Base-by-base conservation (phyloP, 352 stramenopile genomes). In the Blastocystis sp. region DNA sequence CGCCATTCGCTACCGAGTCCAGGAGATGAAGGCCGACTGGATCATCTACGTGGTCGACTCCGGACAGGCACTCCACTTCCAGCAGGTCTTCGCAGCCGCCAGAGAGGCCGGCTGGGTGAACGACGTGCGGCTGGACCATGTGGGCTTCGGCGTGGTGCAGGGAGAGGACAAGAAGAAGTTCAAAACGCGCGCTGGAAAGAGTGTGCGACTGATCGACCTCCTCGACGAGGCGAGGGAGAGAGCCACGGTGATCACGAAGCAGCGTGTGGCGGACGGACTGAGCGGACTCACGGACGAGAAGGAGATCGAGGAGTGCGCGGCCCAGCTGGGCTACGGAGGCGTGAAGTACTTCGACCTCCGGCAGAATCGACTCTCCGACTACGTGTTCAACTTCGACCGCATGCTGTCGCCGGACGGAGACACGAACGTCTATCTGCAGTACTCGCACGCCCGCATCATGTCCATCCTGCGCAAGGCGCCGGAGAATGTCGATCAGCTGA, bases 321-420 rank as follows among this genome's bases (percentile, higher is more conserved):
- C 96, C 87, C 95, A 96, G 77, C 95, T 99, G 84, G 97, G 97
- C 75, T 99, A 99, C 91, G 97, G 96, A 73, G 97, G 96, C 15
- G 96, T 99, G 77, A 99, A 99, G 93, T 99, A 99, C 93, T 98
- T 98, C 92, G 97, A 99, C 91, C 93, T 99, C 82, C 94, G 96
- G 76, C 94, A 98, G 90, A 97, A 97, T 90, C 97, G 96, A 15
- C 96, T 95, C 54, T 98, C 95, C 79, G 98, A 98, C 91, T 99
- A 99, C 93, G 94, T 96, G 75, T 99, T 99, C 91, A 98, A 94
- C 88, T 99, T 99, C 90, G 97, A 99, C 93, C 93, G 95, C 88
- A 99, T 99, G 97, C 94, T 99, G 50, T 96, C 97, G 91, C 98
- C 95, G 3, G 98, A 97, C 90, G 97, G 97, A 37, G 97, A 99